Base-by-base conservation (phyloP, 73 alveolate genomes). In the Symbiodinium pilosum region DNA sequence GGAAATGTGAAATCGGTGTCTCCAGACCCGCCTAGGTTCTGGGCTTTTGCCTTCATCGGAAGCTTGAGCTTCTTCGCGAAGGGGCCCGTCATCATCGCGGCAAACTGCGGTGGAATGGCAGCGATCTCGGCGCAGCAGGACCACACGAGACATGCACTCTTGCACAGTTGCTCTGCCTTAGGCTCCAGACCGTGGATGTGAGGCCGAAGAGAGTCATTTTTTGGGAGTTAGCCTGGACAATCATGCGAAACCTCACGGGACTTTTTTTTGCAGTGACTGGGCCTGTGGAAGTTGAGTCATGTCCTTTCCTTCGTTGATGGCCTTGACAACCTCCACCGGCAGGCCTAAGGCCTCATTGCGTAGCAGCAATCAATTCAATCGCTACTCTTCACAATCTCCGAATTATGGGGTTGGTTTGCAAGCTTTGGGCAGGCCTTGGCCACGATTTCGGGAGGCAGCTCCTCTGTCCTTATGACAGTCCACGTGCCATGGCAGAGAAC, bases 221-320 rank as follows among this genome's bases (percentile, higher is more conserved):
- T 28, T 26, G 51, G 39, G 97, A 43, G 32, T 91, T 91, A 77
- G 81, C 97, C 97, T 91, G 40, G 3, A 6, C 39, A 51, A 51
- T 24, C 28, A 16, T 51, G 28, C 16, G 8, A 47, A 47, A 11
- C 24, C 64, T n/a, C 18, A 14, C 18, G 8, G 84, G 12, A 41
- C 32, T 71, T 41, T 71, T 21, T 41, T 30, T 36, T 71, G 30
- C 51, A 26, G n/a, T 16, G 16, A 30, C 85, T 14, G 16, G 69
- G 64, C 97, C 97, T 91, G 97, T 11, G 97, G 97, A 68, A 91
- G 47, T 36, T 91, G 97, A n/a, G 81, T 69, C 9, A 88, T 87
- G 38, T 91, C 97, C 38, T 41, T 42, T 69, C 81, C 81, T 75
- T 91, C 81, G 16, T 91, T 71, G 89, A 91, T 32, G 43, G 97